Percentiles rank a stretch among this genome's conserved stretches.
phyloP scores from a whole-genome alignment of 331 rosid genomes.

The Ulmus americana region DNA sequence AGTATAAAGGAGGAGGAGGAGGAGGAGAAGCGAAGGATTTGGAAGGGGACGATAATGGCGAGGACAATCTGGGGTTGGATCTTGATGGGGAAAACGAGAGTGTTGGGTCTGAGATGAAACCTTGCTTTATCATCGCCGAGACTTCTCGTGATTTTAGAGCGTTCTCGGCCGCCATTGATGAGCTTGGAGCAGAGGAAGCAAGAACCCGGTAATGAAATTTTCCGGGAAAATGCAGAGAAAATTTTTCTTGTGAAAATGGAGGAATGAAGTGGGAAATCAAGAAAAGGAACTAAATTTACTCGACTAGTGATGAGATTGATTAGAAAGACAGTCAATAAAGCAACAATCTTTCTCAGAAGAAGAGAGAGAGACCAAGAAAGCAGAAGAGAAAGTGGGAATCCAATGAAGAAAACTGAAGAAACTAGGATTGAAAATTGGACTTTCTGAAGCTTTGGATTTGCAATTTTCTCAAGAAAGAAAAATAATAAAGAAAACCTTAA shows the following conservation, averaged over 20 bases:
- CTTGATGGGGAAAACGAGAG: slow-evolving; percentile 68
- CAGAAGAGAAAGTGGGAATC: slow-evolving; percentile 9
- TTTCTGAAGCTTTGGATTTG: slow-evolving; percentile 2
- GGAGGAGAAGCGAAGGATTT: slow-evolving; percentile 40
- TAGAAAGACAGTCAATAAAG: not conserved
- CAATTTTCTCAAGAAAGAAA: not conserved
- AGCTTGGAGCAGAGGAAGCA: slow-evolving; percentile 2
- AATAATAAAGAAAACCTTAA: slow-evolving; percentile 10
- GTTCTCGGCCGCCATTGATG: slow-evolving; percentile 59
- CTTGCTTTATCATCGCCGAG: slow-evolving; percentile 70
- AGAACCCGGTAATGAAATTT: slow-evolving; percentile 8
- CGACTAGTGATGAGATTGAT: not conserved
- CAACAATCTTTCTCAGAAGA: not conserved
- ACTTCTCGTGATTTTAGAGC: slow-evolving; percentile 62
- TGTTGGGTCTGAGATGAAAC: slow-evolving; percentile 59
- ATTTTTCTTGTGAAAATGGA: not conserved
- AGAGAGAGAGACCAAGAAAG: not conserved
- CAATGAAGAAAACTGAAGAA: not conserved
- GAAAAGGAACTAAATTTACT: not conserved
- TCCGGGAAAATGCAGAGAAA: not conserved
- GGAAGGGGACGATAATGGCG: slow-evolving; percentile 40
- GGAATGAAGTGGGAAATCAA: not conserved
- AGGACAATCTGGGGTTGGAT: slow-evolving; percentile 39
- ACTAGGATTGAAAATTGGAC: not conserved
- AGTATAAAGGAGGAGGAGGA: slow-evolving; percentile 9